Base-by-base conservation (phyloP, 768 basidiomycete genomes). In the Mycena olivaceomarginata region DNA sequence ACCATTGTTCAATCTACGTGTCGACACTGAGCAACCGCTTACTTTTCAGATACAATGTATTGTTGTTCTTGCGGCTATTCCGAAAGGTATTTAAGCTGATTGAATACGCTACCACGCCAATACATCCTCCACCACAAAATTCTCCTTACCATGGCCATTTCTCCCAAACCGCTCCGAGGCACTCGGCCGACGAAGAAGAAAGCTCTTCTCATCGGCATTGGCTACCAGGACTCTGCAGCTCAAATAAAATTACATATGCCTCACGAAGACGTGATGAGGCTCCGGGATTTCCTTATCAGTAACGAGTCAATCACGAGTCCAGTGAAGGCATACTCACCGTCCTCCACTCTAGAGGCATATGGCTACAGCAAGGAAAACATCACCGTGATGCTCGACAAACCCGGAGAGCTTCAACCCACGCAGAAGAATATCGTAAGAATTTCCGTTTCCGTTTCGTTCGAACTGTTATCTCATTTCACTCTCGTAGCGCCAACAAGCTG, bases 231-330 rank as follows among this genome's bases (percentile, higher is more conserved):
- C 3, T 69, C 67, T 31, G 48, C 46, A 31, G 37, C 67, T 12
- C 67, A 64, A 9, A 25, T 10, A 2, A 20, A 53, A 6, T 69
- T 75, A 37, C 7, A 64, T 48, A 15, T 65, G 15, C 74, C 74
- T 9, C 74, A 75, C 62, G 51, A 65, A 20, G 74, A 75, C n/a
- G 67, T 75, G 41, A 41, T 11, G 15, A 41, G 64, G 51, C 62
- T 75, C 15, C 48, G 37, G 15, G 62, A 56, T 22, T 75, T 75
- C 51, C 68, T 75, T 39, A 75, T 69, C 60, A 67, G 74, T 75
- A 64, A n/a, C 25, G 15, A 45, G 20, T 4, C 31, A 15, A 56
- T 25, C 10, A 16, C 31, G 25, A 2, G 12, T 31, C 8, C 22
- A 20, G 0, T 15, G 37, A 40, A 22, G 2, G 1, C 15, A 25